These are phyloP conservation scores for Paramecium bursaria DNA, from an alignment of 73 alveolate species.

Conservation along the genomic window DNA sequence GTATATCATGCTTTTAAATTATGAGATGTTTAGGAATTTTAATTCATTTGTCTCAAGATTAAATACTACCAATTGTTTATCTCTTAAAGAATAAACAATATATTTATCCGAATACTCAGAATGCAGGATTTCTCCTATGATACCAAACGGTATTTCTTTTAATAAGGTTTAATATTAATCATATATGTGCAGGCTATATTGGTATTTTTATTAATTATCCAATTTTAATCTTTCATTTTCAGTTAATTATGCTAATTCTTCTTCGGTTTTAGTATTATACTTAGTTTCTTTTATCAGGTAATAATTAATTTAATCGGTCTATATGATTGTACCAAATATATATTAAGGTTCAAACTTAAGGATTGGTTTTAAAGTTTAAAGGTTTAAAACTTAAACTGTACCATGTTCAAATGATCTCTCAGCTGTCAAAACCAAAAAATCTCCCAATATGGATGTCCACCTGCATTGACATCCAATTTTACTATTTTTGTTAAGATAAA, in stretches of 20 bases:
- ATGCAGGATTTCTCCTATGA: too few species aligned
- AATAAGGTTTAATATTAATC: not conserved
- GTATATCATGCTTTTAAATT: not conserved
- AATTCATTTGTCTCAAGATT: constrained; percentile 8
- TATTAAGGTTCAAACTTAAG: not conserved
- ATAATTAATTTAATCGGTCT: not conserved
- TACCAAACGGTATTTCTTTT: not conserved
- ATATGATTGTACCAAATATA: constrained; percentile 6
- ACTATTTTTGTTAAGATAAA: not conserved
- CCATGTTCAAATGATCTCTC: constrained; percentile 37
- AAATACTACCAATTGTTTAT: constrained; percentile 35
- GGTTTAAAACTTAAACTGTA: constrained; percentile 1
- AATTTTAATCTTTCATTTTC: not conserved
- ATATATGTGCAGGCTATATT: not conserved
- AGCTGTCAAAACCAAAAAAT: not conserved
- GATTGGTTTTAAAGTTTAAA: not conserved
- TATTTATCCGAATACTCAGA: too few species aligned
- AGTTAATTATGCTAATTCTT: not conserved
- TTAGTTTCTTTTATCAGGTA: not conserved
- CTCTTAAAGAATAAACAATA: too few species aligned
- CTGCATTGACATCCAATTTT: constrained; percentile 28
- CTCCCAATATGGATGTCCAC: constrained; percentile 26
- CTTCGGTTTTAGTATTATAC: not conserved
- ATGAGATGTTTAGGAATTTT: not conserved
- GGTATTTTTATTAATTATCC: not conserved